These are phyloP conservation scores for Trypanosomatidae sp. DNA, from an alignment of 208 protist genomes.

Conservation along the genomic window DNA sequence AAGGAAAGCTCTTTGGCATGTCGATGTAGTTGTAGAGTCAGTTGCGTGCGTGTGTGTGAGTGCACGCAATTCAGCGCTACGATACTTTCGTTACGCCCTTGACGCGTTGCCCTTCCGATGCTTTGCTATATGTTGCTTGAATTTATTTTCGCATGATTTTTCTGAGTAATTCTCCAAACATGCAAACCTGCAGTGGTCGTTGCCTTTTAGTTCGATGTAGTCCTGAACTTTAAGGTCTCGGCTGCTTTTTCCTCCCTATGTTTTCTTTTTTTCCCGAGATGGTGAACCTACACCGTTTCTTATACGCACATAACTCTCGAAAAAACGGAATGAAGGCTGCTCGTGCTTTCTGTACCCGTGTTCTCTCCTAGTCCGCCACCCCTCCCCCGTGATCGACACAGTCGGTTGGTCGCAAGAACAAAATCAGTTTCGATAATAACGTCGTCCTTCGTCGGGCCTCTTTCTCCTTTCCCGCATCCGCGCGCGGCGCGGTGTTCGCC, in stretches of 20 bases:
- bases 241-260: neutral
- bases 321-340: too few species aligned
- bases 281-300: too few species aligned
- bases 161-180: neutral
- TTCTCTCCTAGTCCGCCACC: too few species aligned
- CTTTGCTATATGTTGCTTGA: neutral
- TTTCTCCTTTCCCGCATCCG: too few species aligned
- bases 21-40: neutral
- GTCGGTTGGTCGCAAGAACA: too few species aligned
- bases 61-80: neutral
- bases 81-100: neutral
- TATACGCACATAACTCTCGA: too few species aligned
- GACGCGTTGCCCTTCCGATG: neutral
- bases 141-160: neutral
- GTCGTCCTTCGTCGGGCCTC: too few species aligned
- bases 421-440: too few species aligned
- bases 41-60: neutral
- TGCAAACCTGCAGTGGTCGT: neutral
- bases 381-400: too few species aligned
- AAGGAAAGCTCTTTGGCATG: neutral
- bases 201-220: neutral
- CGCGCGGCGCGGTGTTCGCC: too few species aligned
- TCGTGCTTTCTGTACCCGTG: too few species aligned
- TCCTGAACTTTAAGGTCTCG: neutral
- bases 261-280: neutral